Evolutionary conservation across 768 basidiomycete genomes (phyloP), one percentile per base, ranked within the genome.

Genomic region (Galerina marginata): DNA sequence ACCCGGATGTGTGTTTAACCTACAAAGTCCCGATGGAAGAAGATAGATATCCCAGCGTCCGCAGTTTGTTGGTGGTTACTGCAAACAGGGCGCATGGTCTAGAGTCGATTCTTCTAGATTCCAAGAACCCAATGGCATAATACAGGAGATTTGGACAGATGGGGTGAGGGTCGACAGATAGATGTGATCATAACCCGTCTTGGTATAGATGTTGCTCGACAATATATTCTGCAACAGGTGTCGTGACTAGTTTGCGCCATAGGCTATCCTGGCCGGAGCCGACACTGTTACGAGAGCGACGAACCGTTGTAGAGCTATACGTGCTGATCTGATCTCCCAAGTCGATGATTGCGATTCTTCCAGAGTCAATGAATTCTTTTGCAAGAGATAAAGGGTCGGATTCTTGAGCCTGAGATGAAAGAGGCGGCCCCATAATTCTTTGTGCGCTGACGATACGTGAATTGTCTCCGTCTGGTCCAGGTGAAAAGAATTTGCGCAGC

Each of bases 241-340:
- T 54, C 2, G 83, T 76, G 20, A 89, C 84, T 65, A 85, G 75
- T 9, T 60, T 64, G 50, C 67, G 75, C 88, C 88, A 90, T 2
- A 65, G 40, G 50, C 47, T 45, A 58, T 61, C 53, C 47, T 58
- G 60, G 36, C 54, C 63, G 44, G 67, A 40, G 14, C 72, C 74
- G 36, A 69, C 46, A 26, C 60, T 60, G 2, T 67, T 64, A 12
- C 87, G 75, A 40, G 78, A 74, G 29, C 74, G 71, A 14, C 93
- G 81, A 4, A 94, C 84, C 44, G 81, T 76, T 26, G 85, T 94
- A 6, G 92, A 93, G 69, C 92, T 93, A 64, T 85, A 83, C 2
- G 73, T 80, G 67, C 78, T 81, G 65, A 87, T 81, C 39, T 76
- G 75, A 40, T 80, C 77, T 2, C 80, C 85, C 52, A 95, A 85